Base-by-base conservation (phyloP, 2,329 filamentous ascomycete species). In the Talaromyces funiculosus region DNA sequence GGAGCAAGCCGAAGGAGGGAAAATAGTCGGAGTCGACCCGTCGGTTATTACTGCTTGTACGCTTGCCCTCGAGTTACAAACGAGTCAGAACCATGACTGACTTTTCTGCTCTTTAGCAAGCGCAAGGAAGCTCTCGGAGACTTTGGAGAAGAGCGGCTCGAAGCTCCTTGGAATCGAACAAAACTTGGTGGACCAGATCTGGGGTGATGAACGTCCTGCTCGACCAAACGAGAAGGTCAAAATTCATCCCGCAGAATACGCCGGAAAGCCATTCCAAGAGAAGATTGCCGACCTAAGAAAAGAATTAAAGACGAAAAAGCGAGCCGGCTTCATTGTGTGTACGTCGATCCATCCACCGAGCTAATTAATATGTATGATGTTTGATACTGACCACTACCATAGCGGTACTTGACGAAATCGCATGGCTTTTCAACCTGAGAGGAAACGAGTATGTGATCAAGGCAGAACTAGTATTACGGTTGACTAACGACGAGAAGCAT, bases 391-490 rank as follows among this genome's bases (percentile, higher is more conserved):
- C 47, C 10, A 24, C n/a, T 9, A 20, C 9, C 35, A 29, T 56
- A 80, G 79, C 92, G 5, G 92, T 95, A 87, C 84, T 99, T 45
- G 94, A 99, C 69, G 94, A 99, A 75, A 86, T 97, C 68, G 94
- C 94, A 10, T 99, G 94, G 94, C 82, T 99, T n/a, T 97, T 97
- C 80, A 99, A 99, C 76, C 79, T 99, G 53, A 87, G 94, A 67
- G 94, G 94, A 67, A 94, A 84, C 73, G 94, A 97, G 82, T 84
- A 76, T 64, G 81, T 42, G 14, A 53, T 7, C 35, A 35, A 38
- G 26, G 14, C 24, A 8, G 8, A 47, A 5, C 29, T 16, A n/a
- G n/a, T 6, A 37, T 16, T 10, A 10, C 20, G 37, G 16, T 26
- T 29, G 33, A 38, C 60, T 61, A 43, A 61, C 29, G 20, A 53